A percentile compares a stretch with the other conserved stretches of the same genome.
These are phyloP conservation scores for Chionographis japonica DNA, from an alignment of 106 monocot genomes.

Conservation along the genomic window DNA sequence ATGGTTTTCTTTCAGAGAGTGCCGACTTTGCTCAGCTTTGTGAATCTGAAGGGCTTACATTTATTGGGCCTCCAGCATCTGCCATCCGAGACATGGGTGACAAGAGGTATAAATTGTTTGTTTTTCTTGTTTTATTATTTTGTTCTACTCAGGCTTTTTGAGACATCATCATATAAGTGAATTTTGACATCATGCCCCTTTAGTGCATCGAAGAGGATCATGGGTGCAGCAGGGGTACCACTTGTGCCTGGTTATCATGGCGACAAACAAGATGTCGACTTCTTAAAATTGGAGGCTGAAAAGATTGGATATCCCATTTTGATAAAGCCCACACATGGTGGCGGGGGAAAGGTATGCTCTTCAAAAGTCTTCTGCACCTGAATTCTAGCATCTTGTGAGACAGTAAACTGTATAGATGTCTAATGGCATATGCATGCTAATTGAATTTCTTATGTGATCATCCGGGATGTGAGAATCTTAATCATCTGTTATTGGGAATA, in stretches of 20 bases:
- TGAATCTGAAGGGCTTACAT: conserved; percentile 74
- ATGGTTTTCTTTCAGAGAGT: conserved; percentile 97
- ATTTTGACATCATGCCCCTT: conserved; percentile 1
- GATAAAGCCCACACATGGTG: conserved; percentile 99
- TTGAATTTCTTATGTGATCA: too few relatives aligned
- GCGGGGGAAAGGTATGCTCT: conserved; percentile 84
- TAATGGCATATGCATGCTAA: too few relatives aligned
- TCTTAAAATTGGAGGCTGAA: conserved; percentile 81
- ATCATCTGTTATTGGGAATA: too few relatives aligned
- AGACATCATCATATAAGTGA: background rate
- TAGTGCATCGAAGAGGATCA: conserved; percentile 98
- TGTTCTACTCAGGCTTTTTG: background rate
- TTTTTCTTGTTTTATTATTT: background rate
- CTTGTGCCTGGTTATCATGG: conserved; percentile 98
- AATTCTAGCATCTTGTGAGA: too few relatives aligned
- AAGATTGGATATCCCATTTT: conserved; percentile 93
- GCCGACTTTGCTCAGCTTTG: conserved; percentile 92
- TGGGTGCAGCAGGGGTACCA: conserved; percentile 94
- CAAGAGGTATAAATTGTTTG: conserved; percentile 57
- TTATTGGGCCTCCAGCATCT: conserved; percentile 97
- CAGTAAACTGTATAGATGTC: too few relatives aligned
- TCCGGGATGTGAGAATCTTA: too few relatives aligned
- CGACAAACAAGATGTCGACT: conserved; percentile 64
- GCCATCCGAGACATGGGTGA: conserved; percentile 99
- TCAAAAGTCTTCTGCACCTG: background rate